Evolutionary conservation across 2,329 filamentous ascomycete genomes (phyloP).

Genomic region (Epichloe typhina): DNA sequence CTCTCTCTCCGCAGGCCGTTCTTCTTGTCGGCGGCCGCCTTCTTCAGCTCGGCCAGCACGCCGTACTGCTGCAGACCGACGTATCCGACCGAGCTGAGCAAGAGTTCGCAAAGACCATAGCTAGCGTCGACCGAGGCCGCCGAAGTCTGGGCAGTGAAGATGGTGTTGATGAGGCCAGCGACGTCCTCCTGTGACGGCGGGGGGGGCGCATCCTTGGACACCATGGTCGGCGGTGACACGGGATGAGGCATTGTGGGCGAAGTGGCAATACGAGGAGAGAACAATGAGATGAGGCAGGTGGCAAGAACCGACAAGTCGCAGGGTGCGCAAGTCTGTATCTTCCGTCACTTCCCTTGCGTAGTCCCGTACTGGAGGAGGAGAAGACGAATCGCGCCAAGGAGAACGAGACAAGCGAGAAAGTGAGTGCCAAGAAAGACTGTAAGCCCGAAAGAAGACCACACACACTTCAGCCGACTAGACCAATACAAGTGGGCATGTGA

Average conservation of each 20-base stretch:
- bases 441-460: background rate
- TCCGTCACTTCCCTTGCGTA: too few species aligned
- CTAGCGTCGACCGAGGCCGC: slow-evolving; percentile 53
- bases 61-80: slow-evolving; percentile 40
- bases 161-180: slow-evolving; percentile 46
- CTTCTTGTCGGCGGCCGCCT: slow-evolving; percentile 90
- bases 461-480: background rate
- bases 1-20: slow-evolving; percentile 73
- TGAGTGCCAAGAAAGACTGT: background rate
- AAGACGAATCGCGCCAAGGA: too few species aligned
- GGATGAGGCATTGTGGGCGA: slow-evolving; percentile 32
- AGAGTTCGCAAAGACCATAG: slow-evolving; percentile 46
- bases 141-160: slow-evolving; percentile 58
- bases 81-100: slow-evolving; percentile 41
- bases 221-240: slow-evolving; percentile 34
- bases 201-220: slow-evolving; percentile 34
- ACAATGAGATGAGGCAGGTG: background rate
- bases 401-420: too few species aligned
- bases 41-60: slow-evolving; percentile 42
- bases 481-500: background rate
- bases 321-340: too few species aligned
- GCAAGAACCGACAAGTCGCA: too few species aligned
- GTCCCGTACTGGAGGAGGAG: too few species aligned
- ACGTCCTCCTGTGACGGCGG: slow-evolving; percentile 56
- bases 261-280: background rate